Conservation (phyloP, 2,329 filamentous ascomycete species). For the Hymenoscyphus albidus region DNA sequence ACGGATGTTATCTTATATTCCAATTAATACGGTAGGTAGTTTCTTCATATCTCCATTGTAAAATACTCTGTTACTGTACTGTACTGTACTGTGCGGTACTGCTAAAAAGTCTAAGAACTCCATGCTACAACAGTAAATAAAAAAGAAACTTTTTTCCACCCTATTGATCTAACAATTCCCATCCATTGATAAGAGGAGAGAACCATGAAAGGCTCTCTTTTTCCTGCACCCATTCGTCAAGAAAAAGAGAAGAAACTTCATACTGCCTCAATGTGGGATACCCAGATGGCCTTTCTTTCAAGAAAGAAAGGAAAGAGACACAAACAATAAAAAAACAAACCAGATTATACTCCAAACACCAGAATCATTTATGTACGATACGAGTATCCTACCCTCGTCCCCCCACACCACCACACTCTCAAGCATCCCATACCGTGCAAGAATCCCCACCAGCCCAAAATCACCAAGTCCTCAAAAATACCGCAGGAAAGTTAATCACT, state of each 20-base stretch:
- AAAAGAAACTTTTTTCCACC: background rate
- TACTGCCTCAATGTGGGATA: no score
- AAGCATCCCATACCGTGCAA: background rate
- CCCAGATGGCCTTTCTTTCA: background rate
- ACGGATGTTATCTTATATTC: no score
- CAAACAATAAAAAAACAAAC: background rate
- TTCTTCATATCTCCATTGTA: background rate
- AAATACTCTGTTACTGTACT: background rate
- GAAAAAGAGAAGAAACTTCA: no score
- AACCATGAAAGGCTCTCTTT: no score
- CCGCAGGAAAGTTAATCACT: slow-evolving; percentile 37
- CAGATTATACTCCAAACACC: slow-evolving; percentile 6
- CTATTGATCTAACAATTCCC: no score
- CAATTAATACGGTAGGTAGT: no score
- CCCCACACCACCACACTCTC: background rate
- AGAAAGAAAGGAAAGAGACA: no score
- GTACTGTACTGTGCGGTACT: no score
- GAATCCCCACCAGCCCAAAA: background rate
- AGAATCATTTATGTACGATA: background rate
- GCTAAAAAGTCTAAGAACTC: slow-evolving; percentile 1
- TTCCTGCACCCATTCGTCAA: no score
- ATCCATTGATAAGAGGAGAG: no score
- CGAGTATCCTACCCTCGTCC: background rate
- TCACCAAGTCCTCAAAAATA: background rate
- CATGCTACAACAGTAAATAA: background rate